These are phyloP conservation scores for Grigorovia transvaalensis DNA, from an alignment of 805 yeast species.

Conservation along the genomic window DNA sequence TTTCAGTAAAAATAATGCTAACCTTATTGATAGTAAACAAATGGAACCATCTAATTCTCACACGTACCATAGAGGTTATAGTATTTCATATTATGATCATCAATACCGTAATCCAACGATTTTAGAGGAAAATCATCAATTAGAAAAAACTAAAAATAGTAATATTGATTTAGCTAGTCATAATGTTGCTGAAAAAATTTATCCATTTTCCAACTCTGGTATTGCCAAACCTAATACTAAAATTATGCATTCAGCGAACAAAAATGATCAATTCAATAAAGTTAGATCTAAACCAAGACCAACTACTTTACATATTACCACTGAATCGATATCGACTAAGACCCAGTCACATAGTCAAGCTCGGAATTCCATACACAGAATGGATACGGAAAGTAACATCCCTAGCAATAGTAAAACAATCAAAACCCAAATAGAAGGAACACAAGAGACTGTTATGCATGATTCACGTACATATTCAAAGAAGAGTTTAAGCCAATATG, in stretches of 20 bases:
- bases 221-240: neutral
- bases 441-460: neutral
- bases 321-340: neutral
- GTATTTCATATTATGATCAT: neutral
- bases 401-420: neutral
- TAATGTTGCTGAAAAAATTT: no score
- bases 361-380: neutral
- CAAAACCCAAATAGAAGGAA: neutral
- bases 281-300: constrained; percentile 3
- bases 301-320: constrained; percentile 3
- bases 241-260: neutral
- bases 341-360: neutral
- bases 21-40: neutral
- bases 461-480: constrained; percentile 2
- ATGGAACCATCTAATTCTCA: neutral
- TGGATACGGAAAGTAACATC: no score
- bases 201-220: neutral
- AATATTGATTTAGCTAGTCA: no score
- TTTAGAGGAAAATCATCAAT: neutral
- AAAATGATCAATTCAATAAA: neutral
- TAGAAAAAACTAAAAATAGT: neutral
- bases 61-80: neutral
- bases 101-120: neutral
- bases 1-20: neutral
- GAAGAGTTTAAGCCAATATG: constrained; percentile 2